phyloP scores from a whole-genome alignment of 768 basidiomycete species.

The Amanita polypyramis region DNA sequence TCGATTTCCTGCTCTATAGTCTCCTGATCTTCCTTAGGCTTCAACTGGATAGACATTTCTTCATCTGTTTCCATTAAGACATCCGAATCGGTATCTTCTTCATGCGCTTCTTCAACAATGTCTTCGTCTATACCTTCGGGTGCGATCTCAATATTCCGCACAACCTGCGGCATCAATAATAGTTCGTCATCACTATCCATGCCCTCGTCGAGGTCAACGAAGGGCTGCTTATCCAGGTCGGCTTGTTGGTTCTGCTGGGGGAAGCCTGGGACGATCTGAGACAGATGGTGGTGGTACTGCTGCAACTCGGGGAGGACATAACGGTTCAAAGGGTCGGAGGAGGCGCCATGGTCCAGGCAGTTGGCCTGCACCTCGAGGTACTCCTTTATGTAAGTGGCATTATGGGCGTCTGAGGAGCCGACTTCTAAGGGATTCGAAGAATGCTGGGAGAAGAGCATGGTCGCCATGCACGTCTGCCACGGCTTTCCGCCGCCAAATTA shows the following conservation, averaged over 20 bases:
- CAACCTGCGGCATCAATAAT: slow-evolving; percentile 11
- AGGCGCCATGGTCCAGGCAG: slow-evolving; percentile 3
- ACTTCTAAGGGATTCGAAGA: slow-evolving; percentile 23
- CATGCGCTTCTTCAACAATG: slow-evolving; percentile 15
- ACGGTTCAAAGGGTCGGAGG: slow-evolving; percentile 14
- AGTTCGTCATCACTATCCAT: slow-evolving; percentile 40
- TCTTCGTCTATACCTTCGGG: slow-evolving; percentile 10
- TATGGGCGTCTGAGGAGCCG: slow-evolving; percentile 14
- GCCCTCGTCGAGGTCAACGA: slow-evolving; percentile 39
- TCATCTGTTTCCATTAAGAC: slow-evolving; percentile 41
- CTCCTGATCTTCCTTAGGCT: slow-evolving; percentile 53
- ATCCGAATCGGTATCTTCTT: slow-evolving; percentile 20
- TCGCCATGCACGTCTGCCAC: slow-evolving; percentile 10
- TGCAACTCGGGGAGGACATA: slow-evolving; percentile 6
- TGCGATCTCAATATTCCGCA: slow-evolving; percentile 7
- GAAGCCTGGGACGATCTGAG: slow-evolving; percentile 4
- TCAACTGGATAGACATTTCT: slow-evolving; percentile 45
- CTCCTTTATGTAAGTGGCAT: slow-evolving; percentile 11
- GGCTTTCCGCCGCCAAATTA: too few species aligned
- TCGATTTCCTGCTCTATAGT: slow-evolving; percentile 73
- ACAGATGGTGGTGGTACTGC: slow-evolving; percentile 14
- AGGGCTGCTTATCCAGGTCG: slow-evolving; percentile 9
- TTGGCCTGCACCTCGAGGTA: slow-evolving; percentile 3
- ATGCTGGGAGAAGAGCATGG: slow-evolving; percentile 19
- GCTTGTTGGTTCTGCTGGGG: not conserved